These are phyloP conservation scores for Neurospora pannonica DNA, from an alignment of 495 filamentous ascomycete species.

Conservation along the genomic window DNA sequence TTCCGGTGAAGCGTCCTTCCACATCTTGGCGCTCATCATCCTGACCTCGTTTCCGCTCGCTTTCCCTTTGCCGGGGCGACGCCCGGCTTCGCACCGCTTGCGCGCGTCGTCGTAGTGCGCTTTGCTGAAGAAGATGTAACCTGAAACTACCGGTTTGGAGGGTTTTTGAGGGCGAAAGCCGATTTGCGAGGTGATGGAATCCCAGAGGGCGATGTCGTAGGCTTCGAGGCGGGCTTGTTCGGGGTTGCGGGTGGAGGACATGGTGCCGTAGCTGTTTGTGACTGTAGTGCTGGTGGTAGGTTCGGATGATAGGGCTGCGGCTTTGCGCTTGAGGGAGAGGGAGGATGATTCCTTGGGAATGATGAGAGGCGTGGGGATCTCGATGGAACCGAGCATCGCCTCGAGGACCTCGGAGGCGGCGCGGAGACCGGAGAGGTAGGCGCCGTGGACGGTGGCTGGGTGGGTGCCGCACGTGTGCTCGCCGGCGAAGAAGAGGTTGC, in stretches of 20 bases:
- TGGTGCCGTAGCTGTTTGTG: background rate
- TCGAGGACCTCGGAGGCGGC: constrained; percentile 80
- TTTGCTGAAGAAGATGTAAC: constrained; percentile 70
- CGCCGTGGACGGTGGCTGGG: constrained; percentile 93
- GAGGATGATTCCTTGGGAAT: constrained; percentile 45
- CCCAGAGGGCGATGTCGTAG: constrained; percentile 66
- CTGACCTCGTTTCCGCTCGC: constrained; percentile 73
- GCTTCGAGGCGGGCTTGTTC: constrained; percentile 50
- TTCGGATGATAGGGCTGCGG: constrained; percentile 14
- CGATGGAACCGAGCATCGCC: constrained; percentile 68
- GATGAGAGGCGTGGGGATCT: constrained; percentile 56
- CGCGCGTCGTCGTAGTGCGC: constrained; percentile 71
- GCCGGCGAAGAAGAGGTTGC: constrained; percentile 90
- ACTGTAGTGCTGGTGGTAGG: background rate
- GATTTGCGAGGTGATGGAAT: constrained; percentile 55
- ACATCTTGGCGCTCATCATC: constrained; percentile 73
- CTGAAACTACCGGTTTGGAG: constrained; percentile 57
- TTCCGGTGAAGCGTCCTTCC: constrained; percentile 63
- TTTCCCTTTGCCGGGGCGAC: constrained; percentile 53
- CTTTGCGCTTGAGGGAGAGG: constrained; percentile 44
- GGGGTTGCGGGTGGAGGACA: constrained; percentile 25
- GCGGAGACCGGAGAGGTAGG: constrained; percentile 85
- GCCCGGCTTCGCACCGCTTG: constrained; percentile 56
- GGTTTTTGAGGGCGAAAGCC: constrained; percentile 67
- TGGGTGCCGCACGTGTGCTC: constrained; percentile 94